phyloP scores from a whole-genome alignment of 805 yeast genomes.

The Zygoascus flipseniorum region DNA sequence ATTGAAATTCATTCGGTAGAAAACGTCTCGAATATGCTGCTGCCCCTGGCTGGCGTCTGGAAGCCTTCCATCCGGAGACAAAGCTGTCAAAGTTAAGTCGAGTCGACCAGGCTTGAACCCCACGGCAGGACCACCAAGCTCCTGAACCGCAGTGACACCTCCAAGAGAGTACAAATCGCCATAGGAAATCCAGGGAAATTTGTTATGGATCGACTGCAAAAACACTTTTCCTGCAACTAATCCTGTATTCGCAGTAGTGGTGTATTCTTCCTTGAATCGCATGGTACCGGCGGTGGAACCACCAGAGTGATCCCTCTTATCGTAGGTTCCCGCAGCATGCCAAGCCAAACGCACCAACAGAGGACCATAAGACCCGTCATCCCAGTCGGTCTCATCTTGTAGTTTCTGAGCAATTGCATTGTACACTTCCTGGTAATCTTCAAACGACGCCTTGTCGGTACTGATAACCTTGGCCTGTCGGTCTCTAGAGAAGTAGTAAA shows the following conservation, averaged over 20 bases:
- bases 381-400: slow-evolving; percentile 36
- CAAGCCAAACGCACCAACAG: slow-evolving; percentile 66
- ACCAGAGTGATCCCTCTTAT: slow-evolving; percentile 35
- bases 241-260: slow-evolving; percentile 57
- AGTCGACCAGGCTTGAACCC: slow-evolving; percentile 75
- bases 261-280: slow-evolving; percentile 40
- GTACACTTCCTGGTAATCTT: slow-evolving; percentile 67
- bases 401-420: slow-evolving; percentile 66
- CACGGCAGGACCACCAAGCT: slow-evolving; percentile 66
- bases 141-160: slow-evolving; percentile 73
- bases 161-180: slow-evolving; percentile 78
- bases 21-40: slow-evolving; percentile 54
- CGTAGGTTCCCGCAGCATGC: slow-evolving; percentile 79
- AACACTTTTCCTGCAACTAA: slow-evolving; percentile 48
- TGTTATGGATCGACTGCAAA: slow-evolving; percentile 45
- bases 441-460: not conserved
- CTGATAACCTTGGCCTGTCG: slow-evolving; percentile 26
- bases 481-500: slow-evolving; percentile 26
- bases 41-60: slow-evolving; percentile 67
- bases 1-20: slow-evolving; percentile 55
- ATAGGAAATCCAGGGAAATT: slow-evolving; percentile 62
- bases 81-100: slow-evolving; percentile 41
- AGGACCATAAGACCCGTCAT: slow-evolving; percentile 67
- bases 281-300: slow-evolving; percentile 66
- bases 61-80: slow-evolving; percentile 60